Conservation (phyloP, 2,329 filamentous ascomycete species). For the Colletotrichum sp. region DNA sequence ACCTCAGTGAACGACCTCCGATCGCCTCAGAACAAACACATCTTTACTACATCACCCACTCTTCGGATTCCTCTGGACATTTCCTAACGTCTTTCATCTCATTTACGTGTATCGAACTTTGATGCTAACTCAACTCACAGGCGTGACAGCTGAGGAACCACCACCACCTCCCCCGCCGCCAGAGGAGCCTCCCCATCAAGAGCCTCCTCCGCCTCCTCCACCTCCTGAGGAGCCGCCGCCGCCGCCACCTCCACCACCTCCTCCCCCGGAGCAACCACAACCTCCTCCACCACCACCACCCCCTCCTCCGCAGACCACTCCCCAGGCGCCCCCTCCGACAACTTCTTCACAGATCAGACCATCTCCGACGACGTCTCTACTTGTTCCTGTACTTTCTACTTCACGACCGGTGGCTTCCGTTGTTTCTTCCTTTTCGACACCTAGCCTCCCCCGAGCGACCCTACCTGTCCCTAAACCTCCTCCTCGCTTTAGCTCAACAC, state of each 20-base stretch:
- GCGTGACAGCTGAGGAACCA: neutral
- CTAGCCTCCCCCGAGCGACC: neutral
- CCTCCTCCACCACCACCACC: neutral
- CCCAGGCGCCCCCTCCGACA: neutral
- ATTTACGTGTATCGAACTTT: neutral
- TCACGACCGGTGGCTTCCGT: neutral
- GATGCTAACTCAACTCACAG: neutral
- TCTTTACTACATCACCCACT: neutral
- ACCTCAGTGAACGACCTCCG: neutral
- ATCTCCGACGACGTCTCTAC: neutral
- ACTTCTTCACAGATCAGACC: neutral
- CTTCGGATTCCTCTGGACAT: neutral
- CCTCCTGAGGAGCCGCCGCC: neutral
- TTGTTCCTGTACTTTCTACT: neutral
- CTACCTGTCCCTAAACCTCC: neutral
- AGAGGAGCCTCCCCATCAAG: neutral
- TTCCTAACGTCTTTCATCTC: neutral
- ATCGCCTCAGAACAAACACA: neutral
- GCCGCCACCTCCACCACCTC: neutral
- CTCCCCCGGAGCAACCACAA: neutral
- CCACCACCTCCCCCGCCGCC: neutral
- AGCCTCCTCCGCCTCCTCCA: neutral
- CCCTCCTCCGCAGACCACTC: neutral
- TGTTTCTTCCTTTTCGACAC: neutral
- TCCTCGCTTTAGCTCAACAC: neutral